Base-by-base conservation (phyloP, 2,329 filamentous ascomycete species). In the Pyrenochaeta sp. region DNA sequence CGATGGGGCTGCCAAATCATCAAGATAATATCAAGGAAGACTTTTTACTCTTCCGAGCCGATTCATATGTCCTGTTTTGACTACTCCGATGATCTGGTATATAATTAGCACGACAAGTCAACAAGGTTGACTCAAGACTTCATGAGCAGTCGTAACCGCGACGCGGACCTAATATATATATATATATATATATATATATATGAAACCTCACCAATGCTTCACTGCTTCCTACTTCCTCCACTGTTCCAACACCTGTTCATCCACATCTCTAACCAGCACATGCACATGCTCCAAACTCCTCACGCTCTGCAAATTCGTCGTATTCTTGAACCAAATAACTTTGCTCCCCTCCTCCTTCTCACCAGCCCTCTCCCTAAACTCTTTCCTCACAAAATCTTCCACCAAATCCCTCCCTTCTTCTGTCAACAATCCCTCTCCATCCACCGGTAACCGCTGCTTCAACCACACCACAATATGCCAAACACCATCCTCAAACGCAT, bases 191-290 rank as follows among this genome's bases (percentile, higher is more conserved):
- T 1, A 19, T 19, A 19, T 19, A 19, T 19, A 19, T 19, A 19
- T 19, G 19, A 19, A 19, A 19, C 19, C 19, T 19, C 19, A 19
- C n/a, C 22, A 25, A 25, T 27, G 40, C 22, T 43, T 25, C 40
- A 27, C 4, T 19, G 19, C 40, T 25, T 25, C 25, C 27, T 28
- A 46, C 28, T 8, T 34, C 27, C 12, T 49, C 63, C 63, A 67
- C 43, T 50, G 42, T 40, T 58, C 53, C 61, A 75, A 50, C 2
- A 73, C 60, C 24, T 66, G 82, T 19, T 93, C 67, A 86, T 90
- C 71, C 87, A 91, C 64, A 85, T 92, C 44, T 88, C 89, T 58
- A 85, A 88, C 61, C 87, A 89, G 25, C 86, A 95, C 47, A 92
- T 97, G 74, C 85, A 90, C 54, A 87, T 88, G 5, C 90, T 92